Percentiles rank a stretch among this genome's conserved stretches.
phyloP scores from a whole-genome alignment of 140 eudicot genomes.

The Cichorium intybus region DNA sequence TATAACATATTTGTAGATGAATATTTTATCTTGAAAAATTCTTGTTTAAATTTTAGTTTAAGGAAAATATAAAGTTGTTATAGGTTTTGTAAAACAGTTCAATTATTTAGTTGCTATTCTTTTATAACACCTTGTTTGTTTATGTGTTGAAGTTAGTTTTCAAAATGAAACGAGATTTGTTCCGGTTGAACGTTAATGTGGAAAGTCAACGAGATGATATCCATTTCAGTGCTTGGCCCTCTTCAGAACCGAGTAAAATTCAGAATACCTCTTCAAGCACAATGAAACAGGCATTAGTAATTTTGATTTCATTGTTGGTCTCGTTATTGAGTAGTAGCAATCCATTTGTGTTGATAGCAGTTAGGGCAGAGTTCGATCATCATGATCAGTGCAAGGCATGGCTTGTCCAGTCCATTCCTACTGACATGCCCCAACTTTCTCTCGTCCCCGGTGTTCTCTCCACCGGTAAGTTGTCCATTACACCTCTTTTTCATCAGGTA shows the following conservation, averaged over 20 bases:
- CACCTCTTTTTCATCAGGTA: neutral
- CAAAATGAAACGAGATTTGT: conserved; percentile 4
- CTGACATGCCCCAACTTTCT: conserved; percentile 79
- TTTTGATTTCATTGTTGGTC: conserved; percentile 13
- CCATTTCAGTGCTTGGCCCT: conserved; percentile 2
- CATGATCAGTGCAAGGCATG: conserved; percentile 67
- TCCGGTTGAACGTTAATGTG: conserved; percentile 13
- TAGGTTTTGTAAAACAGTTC: neutral
- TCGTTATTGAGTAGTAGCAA: neutral
- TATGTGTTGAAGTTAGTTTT: neutral
- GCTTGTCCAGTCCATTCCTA: conserved; percentile 90
- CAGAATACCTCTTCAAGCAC: neutral
- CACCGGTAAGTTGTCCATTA: conserved; percentile 42
- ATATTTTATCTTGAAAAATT: too few species aligned
- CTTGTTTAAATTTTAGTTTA: too few species aligned
- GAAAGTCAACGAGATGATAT: conserved; percentile 28
- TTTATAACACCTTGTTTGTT: neutral
- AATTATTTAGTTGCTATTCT: neutral
- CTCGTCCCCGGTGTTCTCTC: conserved; percentile 79
- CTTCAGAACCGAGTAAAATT: too few species aligned
- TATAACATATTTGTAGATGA: too few species aligned
- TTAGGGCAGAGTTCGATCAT: conserved; percentile 5
- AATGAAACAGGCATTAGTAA: conserved; percentile 12
- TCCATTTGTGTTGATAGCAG: conserved; percentile 4
- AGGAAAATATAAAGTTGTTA: too few species aligned